Evolutionary conservation across 306 rosid genomes (phyloP).

Genomic region (Mimosa bimucronata): DNA sequence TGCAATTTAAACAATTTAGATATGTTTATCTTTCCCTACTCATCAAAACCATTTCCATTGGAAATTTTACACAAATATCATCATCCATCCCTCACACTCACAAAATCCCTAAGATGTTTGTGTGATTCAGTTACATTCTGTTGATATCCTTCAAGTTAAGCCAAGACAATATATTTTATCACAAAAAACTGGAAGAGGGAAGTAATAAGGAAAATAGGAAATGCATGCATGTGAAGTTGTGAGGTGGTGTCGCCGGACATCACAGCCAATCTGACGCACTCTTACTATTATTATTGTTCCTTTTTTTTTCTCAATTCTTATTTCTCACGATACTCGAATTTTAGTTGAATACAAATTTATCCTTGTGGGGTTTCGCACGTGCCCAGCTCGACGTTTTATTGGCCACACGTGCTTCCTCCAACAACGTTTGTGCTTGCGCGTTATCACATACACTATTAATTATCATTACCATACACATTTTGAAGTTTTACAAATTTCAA

Average conservation of each 20-base stretch:
- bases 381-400: conserved; percentile 55
- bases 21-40: too few species aligned
- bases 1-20: too few species aligned
- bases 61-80: neutral
- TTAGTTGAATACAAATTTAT: conserved; percentile 16
- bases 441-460: neutral
- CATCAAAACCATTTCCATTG: conserved; percentile 16
- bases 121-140: neutral
- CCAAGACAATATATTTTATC: neutral
- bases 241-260: conserved; percentile 53
- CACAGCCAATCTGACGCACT: conserved; percentile 50
- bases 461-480: neutral
- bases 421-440: too few species aligned
- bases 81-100: neutral
- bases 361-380: conserved; percentile 50
- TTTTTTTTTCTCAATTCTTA: conserved; percentile 28
- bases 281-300: neutral
- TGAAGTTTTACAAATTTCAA: neutral
- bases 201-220: conserved; percentile 11
- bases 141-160: neutral
- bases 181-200: too few species aligned
- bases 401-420: conserved; percentile 37
- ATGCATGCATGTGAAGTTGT: conserved; percentile 54
- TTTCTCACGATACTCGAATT: conserved; percentile 36
- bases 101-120: neutral